Evolutionary conservation across 768 basidiomycete genomes (phyloP), one percentile per base, ranked within the genome.

Genomic region (Leucocoprinus birnbaumii): DNA sequence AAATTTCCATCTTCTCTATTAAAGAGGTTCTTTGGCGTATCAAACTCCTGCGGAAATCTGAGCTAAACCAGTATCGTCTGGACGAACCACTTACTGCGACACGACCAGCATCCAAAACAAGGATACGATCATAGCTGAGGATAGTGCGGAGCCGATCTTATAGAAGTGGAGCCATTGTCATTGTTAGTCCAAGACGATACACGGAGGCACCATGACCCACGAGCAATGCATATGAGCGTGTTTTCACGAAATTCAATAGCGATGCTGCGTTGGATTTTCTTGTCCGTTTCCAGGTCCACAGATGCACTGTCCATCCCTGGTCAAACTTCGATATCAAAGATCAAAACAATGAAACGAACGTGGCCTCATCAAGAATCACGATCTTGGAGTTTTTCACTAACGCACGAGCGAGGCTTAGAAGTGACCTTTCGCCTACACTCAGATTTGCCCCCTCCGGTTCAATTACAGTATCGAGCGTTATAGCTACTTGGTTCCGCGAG

Each of bases 351-450:
- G 11, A 18, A 44, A 44, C 69, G 54, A 50, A 74, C 72, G 76
- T 91, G 0, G 89, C 90, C 72, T 91, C 90, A 66, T 94, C 91
- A 13, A 94, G 74, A 31, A 94, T 80, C 26, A 91, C 82, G 37
- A 93, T 82, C 63, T 79, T 80, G 5, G 84, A 80, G 65, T 89
- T 80, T 59, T 88, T 85, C 14, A 92, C 90, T 13, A 94, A 71
- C 2, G 91, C 91, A 34, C 91, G 77, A 26, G 91, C 91, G 38
- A 93, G 75, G 24, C 86, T 87, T 18, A 93, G 82, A 21, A 93
- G 71, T 6, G 83, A 86, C 50, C 88, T 72, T 75, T 91, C 73
- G 18, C 86, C 85, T 14, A 89, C 83, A 42, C 85, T 86, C 58
- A 91, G 61, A 59, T 91, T 91, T 7, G 72, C 70, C 7, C 92